A percentile compares a stretch with the other conserved stretches of the same genome.
Evolutionary conservation across 1,139 yeast species (phyloP).

Genomic region (Yamadazyma atmosphaerica): DNA sequence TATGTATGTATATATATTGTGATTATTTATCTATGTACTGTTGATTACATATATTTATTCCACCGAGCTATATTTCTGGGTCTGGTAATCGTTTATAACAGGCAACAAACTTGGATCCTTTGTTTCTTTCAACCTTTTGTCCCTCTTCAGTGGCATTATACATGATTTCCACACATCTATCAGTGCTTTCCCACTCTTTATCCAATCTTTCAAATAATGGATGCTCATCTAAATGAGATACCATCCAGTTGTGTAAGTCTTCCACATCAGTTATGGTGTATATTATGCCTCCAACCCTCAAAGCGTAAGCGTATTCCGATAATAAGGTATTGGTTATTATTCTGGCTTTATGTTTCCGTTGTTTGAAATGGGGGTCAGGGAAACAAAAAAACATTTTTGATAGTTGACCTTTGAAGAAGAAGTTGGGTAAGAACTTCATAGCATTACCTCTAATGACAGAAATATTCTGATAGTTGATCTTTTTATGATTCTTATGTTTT

Average conservation of each 20-base stretch:
- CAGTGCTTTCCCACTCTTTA: conserved; percentile 76
- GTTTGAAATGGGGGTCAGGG: conserved; percentile 99
- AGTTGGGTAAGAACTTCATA: conserved; percentile 95
- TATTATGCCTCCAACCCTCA: conserved; percentile 82
- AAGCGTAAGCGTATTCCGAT: conserved; percentile 89
- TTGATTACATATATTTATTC: conserved; percentile 2
- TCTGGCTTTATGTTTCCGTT: conserved; percentile 95
- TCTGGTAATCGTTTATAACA: conserved; percentile 77
- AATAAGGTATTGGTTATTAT: conserved; percentile 86
- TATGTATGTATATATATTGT: neutral
- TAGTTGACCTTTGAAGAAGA: conserved; percentile 77
- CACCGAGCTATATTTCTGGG: conserved; percentile 35
- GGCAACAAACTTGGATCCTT: conserved; percentile 85
- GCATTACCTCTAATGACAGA: conserved; percentile 93
- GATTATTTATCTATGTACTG: conserved; percentile 1
- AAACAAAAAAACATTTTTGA: conserved; percentile 95
- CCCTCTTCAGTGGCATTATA: conserved; percentile 94
- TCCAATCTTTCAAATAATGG: conserved; percentile 84
- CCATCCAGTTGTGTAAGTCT: conserved; percentile 97
- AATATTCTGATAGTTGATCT: conserved; percentile 65
- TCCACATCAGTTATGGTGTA: conserved; percentile 96
- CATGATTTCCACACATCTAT: conserved; percentile 85
- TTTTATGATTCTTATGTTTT: conserved; percentile 27
- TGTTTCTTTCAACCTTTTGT: conserved; percentile 88
- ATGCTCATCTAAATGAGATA: conserved; percentile 81